phyloP scores from a whole-genome alignment of 768 basidiomycete genomes.

The Dacryopinax primogenitus region DNA sequence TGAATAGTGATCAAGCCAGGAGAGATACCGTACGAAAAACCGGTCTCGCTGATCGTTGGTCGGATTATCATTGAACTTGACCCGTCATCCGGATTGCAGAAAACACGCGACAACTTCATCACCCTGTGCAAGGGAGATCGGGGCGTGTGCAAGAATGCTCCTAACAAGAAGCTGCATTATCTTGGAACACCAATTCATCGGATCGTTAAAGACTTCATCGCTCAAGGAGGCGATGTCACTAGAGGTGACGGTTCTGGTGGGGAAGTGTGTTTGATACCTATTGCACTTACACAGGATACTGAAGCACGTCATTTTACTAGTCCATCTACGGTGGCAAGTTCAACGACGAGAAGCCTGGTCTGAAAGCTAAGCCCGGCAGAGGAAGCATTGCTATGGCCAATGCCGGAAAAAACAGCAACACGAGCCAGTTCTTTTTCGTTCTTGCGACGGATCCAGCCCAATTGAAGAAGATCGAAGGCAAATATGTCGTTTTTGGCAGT shows the following conservation, averaged over 20 bases:
- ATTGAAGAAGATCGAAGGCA: constrained; percentile 38
- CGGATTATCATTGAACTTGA: constrained; percentile 35
- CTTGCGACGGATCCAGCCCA: constrained; percentile 32
- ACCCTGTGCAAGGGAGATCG: constrained; percentile 37
- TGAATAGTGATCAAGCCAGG: constrained; percentile 21
- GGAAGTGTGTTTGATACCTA: constrained; percentile 31
- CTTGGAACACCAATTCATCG: constrained; percentile 35
- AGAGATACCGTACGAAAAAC: constrained; percentile 28
- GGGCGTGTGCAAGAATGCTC: constrained; percentile 36
- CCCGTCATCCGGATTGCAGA: constrained; percentile 30
- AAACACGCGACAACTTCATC: constrained; percentile 38
- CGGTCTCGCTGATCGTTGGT: constrained; percentile 31
- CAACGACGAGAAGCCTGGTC: constrained; percentile 40
- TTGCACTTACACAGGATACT: neutral
- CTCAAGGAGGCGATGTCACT: constrained; percentile 44
- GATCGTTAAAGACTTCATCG: constrained; percentile 37
- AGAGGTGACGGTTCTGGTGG: constrained; percentile 42
- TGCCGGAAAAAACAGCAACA: constrained; percentile 35
- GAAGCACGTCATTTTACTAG: constrained; percentile 19
- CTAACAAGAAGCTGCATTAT: constrained; percentile 37
- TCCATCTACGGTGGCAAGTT: constrained; percentile 39
- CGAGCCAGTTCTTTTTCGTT: constrained; percentile 39
- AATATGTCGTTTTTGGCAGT: constrained; percentile 37
- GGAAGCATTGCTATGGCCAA: constrained; percentile 44
- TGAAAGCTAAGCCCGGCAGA: constrained; percentile 31